A percentile compares a stretch with the other conserved stretches of the same genome.
phyloP scores from a whole-genome alignment of 2,329 filamentous ascomycete species.

The Peltaster fructicola region DNA sequence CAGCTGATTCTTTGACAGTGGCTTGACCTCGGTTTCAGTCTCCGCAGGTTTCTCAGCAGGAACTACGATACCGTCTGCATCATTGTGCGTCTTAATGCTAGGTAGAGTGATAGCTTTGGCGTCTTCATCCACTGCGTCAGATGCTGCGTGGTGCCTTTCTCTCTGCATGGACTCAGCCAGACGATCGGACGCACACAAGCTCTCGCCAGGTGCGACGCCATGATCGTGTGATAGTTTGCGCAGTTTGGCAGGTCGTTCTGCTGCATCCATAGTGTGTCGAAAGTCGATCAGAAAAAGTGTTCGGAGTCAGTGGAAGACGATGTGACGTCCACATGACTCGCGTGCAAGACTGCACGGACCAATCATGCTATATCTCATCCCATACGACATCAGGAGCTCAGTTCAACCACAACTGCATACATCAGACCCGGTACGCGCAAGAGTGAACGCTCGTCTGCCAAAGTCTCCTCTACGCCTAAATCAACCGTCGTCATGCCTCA shows the following conservation, averaged over 20 bases:
- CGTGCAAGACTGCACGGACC: no score
- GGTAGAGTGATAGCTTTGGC: neutral
- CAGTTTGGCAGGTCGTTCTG: slow-evolving; percentile 38
- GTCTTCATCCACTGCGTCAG: slow-evolving; percentile 1
- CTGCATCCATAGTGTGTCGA: slow-evolving; percentile 32
- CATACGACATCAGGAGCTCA: no score
- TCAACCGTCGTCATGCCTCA: slow-evolving; percentile 61
- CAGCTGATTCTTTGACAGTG: slow-evolving; percentile 67
- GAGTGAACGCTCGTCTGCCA: no score
- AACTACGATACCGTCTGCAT: no score
- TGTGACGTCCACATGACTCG: no score
- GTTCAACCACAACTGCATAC: no score
- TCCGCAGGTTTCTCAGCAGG: slow-evolving; percentile 1
- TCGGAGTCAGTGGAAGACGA: no score
- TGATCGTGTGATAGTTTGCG: slow-evolving; percentile 30
- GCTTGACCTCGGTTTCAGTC: slow-evolving; percentile 2
- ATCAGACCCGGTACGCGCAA: no score
- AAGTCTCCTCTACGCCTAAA: no score
- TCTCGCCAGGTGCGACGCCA: slow-evolving; percentile 2
- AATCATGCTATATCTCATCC: no score
- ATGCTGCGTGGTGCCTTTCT: neutral
- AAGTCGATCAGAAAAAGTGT: slow-evolving; percentile 1
- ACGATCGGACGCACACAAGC: no score
- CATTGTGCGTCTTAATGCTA: slow-evolving; percentile 1
- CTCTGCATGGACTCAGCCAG: no score